Evolutionary conservation across 352 stramenopile species (phyloP).

Genomic region (Albugo laibachii): DNA sequence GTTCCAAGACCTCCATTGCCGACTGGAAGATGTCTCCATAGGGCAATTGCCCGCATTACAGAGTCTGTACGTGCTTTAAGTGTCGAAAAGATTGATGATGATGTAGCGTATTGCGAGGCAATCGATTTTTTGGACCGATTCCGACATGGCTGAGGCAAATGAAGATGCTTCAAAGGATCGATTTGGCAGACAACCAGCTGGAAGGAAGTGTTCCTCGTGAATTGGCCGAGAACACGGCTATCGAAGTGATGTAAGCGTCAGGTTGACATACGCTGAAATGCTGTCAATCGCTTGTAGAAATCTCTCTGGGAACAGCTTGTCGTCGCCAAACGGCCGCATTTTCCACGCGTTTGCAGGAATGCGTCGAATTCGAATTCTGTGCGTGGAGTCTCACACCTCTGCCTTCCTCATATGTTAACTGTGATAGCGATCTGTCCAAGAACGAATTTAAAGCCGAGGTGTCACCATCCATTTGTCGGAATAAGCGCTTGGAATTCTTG

Average conservation of each 20-base stretch:
- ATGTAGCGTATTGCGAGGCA: conserved; percentile 28
- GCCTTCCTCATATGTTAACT: neutral
- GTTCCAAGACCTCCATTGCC: conserved; percentile 22
- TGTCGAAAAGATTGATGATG: neutral
- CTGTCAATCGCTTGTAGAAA: conserved; percentile 10
- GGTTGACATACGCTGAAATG: neutral
- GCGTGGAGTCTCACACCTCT: neutral
- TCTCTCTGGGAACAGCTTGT: conserved; percentile 18
- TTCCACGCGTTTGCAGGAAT: conserved; percentile 20
- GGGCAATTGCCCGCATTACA: conserved; percentile 49
- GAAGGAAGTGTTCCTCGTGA: conserved; percentile 19
- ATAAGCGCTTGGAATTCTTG: conserved; percentile 24
- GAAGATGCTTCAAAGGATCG: conserved; percentile 36
- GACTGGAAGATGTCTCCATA: conserved; percentile 27
- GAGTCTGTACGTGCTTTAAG: conserved; percentile 22
- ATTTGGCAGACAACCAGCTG: conserved; percentile 25
- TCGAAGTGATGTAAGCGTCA: conserved; percentile 33
- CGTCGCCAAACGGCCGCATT: conserved; percentile 11
- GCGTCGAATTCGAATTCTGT: conserved; percentile 13
- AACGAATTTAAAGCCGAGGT: conserved; percentile 8
- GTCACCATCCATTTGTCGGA: conserved; percentile 17
- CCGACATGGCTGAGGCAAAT: conserved; percentile 42
- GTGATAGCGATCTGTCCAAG: neutral
- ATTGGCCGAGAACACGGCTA: conserved; percentile 27
- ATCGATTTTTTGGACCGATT: conserved; percentile 26